These are phyloP conservation scores for Schwanniomyces occidentalis DNA, from an alignment of 805 yeast species.

Conservation along the genomic window DNA sequence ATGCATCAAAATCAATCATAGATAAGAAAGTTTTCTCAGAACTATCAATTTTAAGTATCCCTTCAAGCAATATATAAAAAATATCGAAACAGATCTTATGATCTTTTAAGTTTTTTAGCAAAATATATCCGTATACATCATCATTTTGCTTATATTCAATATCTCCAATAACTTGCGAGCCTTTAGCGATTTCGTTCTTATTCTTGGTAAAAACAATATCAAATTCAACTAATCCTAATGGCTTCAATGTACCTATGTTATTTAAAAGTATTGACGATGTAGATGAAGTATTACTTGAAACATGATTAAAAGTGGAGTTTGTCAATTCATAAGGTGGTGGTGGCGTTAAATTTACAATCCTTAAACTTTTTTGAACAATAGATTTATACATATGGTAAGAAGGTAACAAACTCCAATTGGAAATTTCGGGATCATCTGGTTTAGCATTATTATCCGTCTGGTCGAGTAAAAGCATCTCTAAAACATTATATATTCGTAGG, in stretches of 20 bases:
- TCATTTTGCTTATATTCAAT: constrained; percentile 9
- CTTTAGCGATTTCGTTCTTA: background rate
- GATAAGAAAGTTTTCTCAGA: constrained; percentile 7
- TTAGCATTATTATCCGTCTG: no score
- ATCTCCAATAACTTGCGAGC: background rate
- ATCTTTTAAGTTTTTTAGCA: constrained; percentile 1
- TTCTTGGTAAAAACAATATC: background rate
- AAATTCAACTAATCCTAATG: background rate
- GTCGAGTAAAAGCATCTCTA: no score
- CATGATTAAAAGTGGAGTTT: background rate
- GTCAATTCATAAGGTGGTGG: constrained; percentile 7
- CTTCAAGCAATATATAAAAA: constrained; percentile 9
- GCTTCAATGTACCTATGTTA: constrained; percentile 1
- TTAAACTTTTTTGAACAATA: constrained; percentile 2
- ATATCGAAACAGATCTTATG: constrained; percentile 3
- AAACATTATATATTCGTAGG: no score
- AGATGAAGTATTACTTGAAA: background rate
- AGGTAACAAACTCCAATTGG: constrained; percentile 6
- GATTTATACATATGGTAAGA: constrained; percentile 11
- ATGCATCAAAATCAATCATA: constrained; percentile 8
- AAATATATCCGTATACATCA: constrained; percentile 3
- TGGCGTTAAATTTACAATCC: constrained; percentile 3
- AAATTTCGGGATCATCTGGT: no score
- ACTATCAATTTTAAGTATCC: constrained; percentile 2
- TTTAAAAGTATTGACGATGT: constrained; percentile 2